Evolutionary conservation across 202 grass and related monocot genomes (phyloP).

Genomic region (Hordeum pubiflorum): DNA sequence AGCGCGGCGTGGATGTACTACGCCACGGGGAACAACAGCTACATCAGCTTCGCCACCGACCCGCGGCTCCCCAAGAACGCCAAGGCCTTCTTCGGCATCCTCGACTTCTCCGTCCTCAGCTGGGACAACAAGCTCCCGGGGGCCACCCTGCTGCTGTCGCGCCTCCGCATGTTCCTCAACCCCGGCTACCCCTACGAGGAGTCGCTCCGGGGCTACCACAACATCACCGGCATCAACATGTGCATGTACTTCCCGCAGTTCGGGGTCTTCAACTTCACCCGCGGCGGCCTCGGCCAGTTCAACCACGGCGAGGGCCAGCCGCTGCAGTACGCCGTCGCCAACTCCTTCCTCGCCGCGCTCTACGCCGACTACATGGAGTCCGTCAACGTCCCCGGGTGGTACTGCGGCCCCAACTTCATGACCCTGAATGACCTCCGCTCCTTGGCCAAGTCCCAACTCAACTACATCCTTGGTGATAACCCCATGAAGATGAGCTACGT

Average conservation of each 20-base stretch:
- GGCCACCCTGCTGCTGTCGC: constrained; percentile 62
- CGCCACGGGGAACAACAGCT: constrained; percentile 75
- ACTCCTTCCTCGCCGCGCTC: constrained; percentile 69
- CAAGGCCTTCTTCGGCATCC: constrained; percentile 45
- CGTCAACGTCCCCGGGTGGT: constrained; percentile 62
- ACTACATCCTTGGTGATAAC: constrained; percentile 83
- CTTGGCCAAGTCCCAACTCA: constrained; percentile 63
- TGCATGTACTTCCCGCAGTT: constrained; percentile 69
- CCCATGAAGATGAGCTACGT: constrained; percentile 91
- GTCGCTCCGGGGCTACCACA: constrained; percentile 63
- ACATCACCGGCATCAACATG: constrained; percentile 64
- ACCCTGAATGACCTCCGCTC: constrained; percentile 44
- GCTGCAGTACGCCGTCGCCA: constrained; percentile 65
- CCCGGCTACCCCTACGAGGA: constrained; percentile 91
- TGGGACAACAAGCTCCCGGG: constrained; percentile 99
- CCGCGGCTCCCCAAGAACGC: constrained; percentile 64
- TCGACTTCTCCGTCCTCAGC: constrained; percentile 78
- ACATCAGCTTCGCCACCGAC: constrained; percentile 75
- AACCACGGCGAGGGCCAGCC: constrained; percentile 69
- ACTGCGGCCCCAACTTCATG: constrained; percentile 82
- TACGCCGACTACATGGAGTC: constrained; percentile 91
- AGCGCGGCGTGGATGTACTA: constrained; percentile 97
- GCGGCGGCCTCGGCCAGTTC: constrained; percentile 63
- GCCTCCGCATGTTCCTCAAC: constrained; percentile 86
- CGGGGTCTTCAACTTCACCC: constrained; percentile 87